A percentile compares a stretch with the other conserved stretches of the same genome.
phyloP scores from a whole-genome alignment of 176 grass and related monocot species.

The Carex pumila region DNA sequence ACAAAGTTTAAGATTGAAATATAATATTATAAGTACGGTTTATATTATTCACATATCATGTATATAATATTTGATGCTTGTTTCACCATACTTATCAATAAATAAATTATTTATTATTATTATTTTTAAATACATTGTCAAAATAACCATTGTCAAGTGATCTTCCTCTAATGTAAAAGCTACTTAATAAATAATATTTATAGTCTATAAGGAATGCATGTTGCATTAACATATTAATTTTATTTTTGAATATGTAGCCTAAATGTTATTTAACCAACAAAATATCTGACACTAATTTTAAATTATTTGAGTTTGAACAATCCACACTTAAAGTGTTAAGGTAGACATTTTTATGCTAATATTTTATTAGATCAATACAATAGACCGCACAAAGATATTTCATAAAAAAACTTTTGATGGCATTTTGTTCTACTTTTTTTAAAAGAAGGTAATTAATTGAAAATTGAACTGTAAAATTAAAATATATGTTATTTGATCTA shows the following conservation, averaged over 20 bases:
- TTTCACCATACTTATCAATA: too few relatives aligned
- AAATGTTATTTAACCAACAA: neutral
- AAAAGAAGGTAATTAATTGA: neutral
- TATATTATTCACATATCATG: too few relatives aligned
- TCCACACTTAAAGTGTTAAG: neutral
- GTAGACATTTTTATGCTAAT: neutral
- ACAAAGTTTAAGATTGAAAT: too few relatives aligned
- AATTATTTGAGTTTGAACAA: neutral
- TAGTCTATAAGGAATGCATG: neutral
- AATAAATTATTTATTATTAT: too few relatives aligned
- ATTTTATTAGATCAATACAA: neutral
- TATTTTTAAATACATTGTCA: too few relatives aligned
- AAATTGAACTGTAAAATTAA: neutral
- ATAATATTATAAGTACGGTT: too few relatives aligned
- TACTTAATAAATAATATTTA: neutral
- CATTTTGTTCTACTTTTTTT: neutral
- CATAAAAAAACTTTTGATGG: neutral
- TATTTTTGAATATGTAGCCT: neutral
- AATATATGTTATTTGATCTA: too few relatives aligned
- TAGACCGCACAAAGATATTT: neutral
- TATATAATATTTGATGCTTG: too few relatives aligned
- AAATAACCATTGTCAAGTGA: too few relatives aligned
- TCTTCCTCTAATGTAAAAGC: neutral
- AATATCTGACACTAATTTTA: neutral
- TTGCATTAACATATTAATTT: neutral